Evolutionary conservation across 441 rosid genomes (phyloP), one percentile per base, ranked within the genome.

Genomic region (Gossypium davidsonii): DNA sequence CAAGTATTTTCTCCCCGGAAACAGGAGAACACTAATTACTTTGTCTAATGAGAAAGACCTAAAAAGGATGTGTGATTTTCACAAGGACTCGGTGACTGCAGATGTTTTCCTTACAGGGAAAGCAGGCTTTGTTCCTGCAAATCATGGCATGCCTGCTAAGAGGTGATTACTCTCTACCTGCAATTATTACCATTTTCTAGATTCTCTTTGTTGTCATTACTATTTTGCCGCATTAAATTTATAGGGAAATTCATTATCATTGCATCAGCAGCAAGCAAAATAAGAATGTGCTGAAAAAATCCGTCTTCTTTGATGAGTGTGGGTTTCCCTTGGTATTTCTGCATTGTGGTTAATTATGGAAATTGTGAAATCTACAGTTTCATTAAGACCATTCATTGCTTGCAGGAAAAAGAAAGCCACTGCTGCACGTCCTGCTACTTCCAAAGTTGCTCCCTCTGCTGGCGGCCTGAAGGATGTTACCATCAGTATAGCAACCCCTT

Each of bases 1-100:
- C 76, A 94, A 94, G 88, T 94, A 94, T 84, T 92, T 94, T 85
- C 88, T 94, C 39, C 98, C 98, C 0, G 89, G 92, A 68, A 92
- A 90, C 65, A 83, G 81, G 79, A 85, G 84, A 80, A 92, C 90
- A 0, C 91, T 85, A 72, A 89, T 94, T 73, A 86, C 88, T 65
- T 75, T 94, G 81, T 78, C 89, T 39, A 90, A 82, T 77, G 97
- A 92, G 73, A 89, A 84, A 71, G 94, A 90, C 72, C 82, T 94
- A 70, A 94, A 85, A 70, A 87, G 95, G 83, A 92, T 92, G 98
- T 86, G 82, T 81, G 88, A 87, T 68, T 88, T 86, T 71, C 91
- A 90, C 72, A 83, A 69, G 65, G 85, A 81, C 71, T 85, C 91
- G 0, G 87, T 92, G 63, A 90, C 95, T 4, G 97, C 94, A 21